phyloP scores from a whole-genome alignment of 768 basidiomycete species.

The Boletus sensibilis region DNA sequence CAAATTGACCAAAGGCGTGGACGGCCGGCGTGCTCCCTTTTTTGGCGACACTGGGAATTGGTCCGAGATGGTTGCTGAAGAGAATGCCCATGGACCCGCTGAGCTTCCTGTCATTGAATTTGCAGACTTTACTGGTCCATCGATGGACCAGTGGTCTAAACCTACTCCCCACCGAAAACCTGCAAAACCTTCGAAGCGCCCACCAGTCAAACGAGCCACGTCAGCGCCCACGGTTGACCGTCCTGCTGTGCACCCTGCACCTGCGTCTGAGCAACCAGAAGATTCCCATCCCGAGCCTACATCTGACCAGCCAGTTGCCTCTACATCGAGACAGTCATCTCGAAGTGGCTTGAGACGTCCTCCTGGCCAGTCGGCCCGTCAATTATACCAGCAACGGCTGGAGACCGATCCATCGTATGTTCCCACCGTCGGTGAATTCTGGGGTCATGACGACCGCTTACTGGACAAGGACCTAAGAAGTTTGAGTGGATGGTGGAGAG shows the following conservation, averaged over 20 bases:
- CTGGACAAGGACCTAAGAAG: conserved; percentile 79
- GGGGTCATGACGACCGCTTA: conserved; percentile 91
- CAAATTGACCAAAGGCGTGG: conserved; percentile 27
- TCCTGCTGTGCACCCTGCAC: conserved; percentile 11
- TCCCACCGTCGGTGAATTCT: conserved; percentile 89
- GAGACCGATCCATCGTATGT: conserved; percentile 86
- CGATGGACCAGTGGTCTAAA: conserved; percentile 35
- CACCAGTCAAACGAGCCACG: conserved; percentile 34
- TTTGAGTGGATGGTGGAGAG: conserved; percentile 87
- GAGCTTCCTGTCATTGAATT: conserved; percentile 82
- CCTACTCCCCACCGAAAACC: conserved; percentile 40
- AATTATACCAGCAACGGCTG: conserved; percentile 81
- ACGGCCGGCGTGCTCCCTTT: conserved; percentile 45
- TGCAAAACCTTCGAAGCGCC: conserved; percentile 41
- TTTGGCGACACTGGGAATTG: conserved; percentile 59
- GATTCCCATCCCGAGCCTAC: conserved; percentile 19
- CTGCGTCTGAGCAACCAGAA: conserved; percentile 14
- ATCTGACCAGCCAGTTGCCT: conserved; percentile 37
- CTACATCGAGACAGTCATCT: conserved; percentile 38
- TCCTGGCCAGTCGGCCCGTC: conserved; percentile 65
- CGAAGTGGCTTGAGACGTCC: conserved; percentile 34
- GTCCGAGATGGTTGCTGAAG: conserved; percentile 85
- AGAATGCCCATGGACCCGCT: conserved; percentile 58
- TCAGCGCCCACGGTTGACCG: conserved; percentile 35
- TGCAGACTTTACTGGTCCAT: conserved; percentile 48